phyloP scores from a whole-genome alignment of 1,284 basidiomycete genomes.

The Neotropicomus parvogracilis region DNA sequence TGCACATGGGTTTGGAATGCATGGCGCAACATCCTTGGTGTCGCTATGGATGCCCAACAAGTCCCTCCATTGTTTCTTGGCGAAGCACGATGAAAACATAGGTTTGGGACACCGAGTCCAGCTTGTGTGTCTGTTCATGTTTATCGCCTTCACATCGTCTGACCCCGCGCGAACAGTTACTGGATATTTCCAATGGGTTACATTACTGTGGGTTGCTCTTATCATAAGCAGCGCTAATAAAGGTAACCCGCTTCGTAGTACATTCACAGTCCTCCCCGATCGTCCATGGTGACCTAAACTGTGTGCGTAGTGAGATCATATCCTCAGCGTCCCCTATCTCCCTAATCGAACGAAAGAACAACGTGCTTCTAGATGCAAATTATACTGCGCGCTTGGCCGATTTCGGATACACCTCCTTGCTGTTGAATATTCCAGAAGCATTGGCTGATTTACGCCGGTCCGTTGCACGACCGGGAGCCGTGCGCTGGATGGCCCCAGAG shows the following conservation, averaged over 20 bases:
- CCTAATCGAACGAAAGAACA: not conserved
- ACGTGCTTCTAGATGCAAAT: not conserved
- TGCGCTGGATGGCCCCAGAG: not conserved
- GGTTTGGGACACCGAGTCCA: not conserved
- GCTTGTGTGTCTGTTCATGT: not conserved
- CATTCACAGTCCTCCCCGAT: not conserved
- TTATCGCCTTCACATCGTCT: not conserved
- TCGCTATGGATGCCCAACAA: not conserved
- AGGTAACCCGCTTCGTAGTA: not conserved
- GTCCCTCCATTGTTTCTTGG: not conserved
- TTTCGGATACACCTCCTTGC: not conserved
- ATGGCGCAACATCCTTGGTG: not conserved
- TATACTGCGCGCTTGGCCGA: not conserved
- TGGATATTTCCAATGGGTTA: too few species aligned
- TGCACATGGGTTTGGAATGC: not conserved
- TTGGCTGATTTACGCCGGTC: not conserved
- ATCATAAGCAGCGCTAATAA: not conserved
- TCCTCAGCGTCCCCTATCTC: not conserved
- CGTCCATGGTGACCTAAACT: too few species aligned
- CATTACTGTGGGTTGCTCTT: not conserved
- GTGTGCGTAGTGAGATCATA: not conserved
- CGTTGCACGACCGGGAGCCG: not conserved
- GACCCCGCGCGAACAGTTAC: not conserved
- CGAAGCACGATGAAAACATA: not conserved
- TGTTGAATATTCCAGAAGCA: not conserved